Evolutionary conservation across 768 basidiomycete genomes (phyloP), one percentile per base, ranked within the genome.

Genomic region (Myochromella boudieri): DNA sequence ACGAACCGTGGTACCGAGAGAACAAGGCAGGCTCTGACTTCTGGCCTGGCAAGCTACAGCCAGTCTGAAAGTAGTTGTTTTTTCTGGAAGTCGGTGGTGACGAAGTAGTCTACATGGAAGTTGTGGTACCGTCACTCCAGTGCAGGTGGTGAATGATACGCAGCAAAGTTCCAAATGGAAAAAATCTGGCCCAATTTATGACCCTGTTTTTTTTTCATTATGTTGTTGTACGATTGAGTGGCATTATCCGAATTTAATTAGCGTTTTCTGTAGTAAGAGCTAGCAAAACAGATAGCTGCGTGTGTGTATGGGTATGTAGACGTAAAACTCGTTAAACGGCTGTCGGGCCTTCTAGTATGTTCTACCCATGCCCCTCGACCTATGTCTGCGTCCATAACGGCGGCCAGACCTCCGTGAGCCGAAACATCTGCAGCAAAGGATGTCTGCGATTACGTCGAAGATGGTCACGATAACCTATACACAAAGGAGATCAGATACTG

Each of bases 401-500:
- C 53, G 44, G 2, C 57, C 41, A 8, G 56, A 41, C 47, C 68
- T 62, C 22, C 74, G 60, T 6, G 67, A 64, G 17, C 74, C 70
- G 53, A 59, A 72, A 59, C 76, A 80, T 52, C 71, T 62, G 58
- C 78, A 80, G 58, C 77, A 78, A 1, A 78, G 65, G 33, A 78
- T 77, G 51, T 78, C 85, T 39, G 66, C 49, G 46, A 87, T 81
- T 29, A 82, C 58, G 56, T 85, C 72, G 55, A 84, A 79, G 47
- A 85, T 85, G 0, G 82, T 78, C 8, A 84, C 79, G 37, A 85
- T 70, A 31, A 86, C 67, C 85, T 87, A 52, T 7, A 51, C 29
- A 15, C 22, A 6, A 33, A 22, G 10, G 43, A 44, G 42, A 26
- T 14, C 32, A 15, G 34, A 6, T 31, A 15, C 18, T 36, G 11